phyloP scores from a whole-genome alignment of 2,329 filamentous ascomycete species.

The Penicillium expansum region DNA sequence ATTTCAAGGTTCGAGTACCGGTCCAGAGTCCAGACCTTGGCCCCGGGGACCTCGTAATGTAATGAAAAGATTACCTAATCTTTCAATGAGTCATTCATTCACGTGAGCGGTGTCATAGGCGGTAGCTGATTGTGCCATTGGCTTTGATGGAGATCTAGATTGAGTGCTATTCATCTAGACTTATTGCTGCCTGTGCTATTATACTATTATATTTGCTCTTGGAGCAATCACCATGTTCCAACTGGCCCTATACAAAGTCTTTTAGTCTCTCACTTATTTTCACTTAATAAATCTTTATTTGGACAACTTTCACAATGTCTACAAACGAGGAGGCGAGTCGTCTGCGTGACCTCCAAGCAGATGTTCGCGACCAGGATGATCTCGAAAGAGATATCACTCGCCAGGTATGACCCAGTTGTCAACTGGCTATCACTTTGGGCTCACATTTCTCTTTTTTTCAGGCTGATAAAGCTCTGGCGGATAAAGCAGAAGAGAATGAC shows the following conservation, averaged over 20 bases:
- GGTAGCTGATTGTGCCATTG: slow-evolving; percentile 15
- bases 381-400: slow-evolving; percentile 79
- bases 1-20: background rate
- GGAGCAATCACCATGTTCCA: background rate
- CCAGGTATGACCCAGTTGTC: slow-evolving; percentile 40
- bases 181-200: background rate
- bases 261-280: slow-evolving; percentile 1
- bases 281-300: slow-evolving; percentile 1
- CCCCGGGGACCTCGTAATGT: background rate
- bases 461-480: slow-evolving; percentile 59
- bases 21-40: background rate
- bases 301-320: slow-evolving; percentile 4
- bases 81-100: background rate
- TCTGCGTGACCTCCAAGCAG: slow-evolving; percentile 62
- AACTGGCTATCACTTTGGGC: background rate
- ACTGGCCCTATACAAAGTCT: background rate
- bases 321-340: slow-evolving; percentile 56
- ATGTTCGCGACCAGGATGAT: slow-evolving; percentile 82
- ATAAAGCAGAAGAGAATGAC: slow-evolving; percentile 64
- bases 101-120: slow-evolving; percentile 13
- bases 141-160: slow-evolving; percentile 6
- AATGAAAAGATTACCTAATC: background rate
- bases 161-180: background rate
- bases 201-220: slow-evolving; percentile 1
- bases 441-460: slow-evolving; percentile 16